A percentile compares a stretch with the other conserved stretches of the same genome.
phyloP scores from a whole-genome alignment of 164 flowering plant genomes.

The Berberis thunbergii region DNA sequence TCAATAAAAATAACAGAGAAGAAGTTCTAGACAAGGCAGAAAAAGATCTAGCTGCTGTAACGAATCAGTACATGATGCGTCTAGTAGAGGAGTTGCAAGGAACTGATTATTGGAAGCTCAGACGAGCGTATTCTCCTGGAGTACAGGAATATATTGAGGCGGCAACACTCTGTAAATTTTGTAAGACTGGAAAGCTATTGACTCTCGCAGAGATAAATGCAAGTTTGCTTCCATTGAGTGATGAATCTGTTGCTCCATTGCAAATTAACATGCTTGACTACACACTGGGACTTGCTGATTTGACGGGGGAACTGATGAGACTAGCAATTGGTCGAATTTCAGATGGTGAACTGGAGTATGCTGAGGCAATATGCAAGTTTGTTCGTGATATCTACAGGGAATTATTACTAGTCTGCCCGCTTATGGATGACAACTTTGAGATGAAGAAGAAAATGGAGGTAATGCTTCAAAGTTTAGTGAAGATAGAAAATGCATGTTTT shows the following conservation, averaged over 20 bases:
- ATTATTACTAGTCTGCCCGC: slow-evolving; percentile 62
- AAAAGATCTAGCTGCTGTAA: slow-evolving; percentile 67
- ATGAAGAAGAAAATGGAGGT: slow-evolving; percentile 90
- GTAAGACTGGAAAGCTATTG: slow-evolving; percentile 68
- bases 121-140: slow-evolving; percentile 97
- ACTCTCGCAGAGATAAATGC: slow-evolving; percentile 74
- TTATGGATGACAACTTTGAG: slow-evolving; percentile 72
- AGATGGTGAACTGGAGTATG: slow-evolving; percentile 82
- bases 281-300: slow-evolving; percentile 82
- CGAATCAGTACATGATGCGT: slow-evolving; percentile 45
- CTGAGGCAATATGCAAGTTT: slow-evolving; percentile 67
- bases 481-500: slow-evolving; percentile 92
- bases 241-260: slow-evolving; percentile 66
- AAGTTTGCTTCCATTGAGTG: slow-evolving; percentile 47
- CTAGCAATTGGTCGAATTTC: slow-evolving; percentile 86
- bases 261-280: slow-evolving; percentile 86
- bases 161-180: slow-evolving; percentile 76
- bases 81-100: slow-evolving; percentile 76
- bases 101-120: slow-evolving; percentile 93
- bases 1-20: slow-evolving; percentile 68
- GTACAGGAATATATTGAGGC: slow-evolving; percentile 96
- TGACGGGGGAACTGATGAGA: slow-evolving; percentile 96
- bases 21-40: slow-evolving; percentile 82
- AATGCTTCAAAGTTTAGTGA: slow-evolving; percentile 90
- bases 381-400: slow-evolving; percentile 79